Percentiles rank a stretch among this genome's conserved stretches.
These are phyloP conservation scores for Kluyveromyces aestuarii DNA, from an alignment of 805 yeast genomes.

Conservation along the genomic window DNA sequence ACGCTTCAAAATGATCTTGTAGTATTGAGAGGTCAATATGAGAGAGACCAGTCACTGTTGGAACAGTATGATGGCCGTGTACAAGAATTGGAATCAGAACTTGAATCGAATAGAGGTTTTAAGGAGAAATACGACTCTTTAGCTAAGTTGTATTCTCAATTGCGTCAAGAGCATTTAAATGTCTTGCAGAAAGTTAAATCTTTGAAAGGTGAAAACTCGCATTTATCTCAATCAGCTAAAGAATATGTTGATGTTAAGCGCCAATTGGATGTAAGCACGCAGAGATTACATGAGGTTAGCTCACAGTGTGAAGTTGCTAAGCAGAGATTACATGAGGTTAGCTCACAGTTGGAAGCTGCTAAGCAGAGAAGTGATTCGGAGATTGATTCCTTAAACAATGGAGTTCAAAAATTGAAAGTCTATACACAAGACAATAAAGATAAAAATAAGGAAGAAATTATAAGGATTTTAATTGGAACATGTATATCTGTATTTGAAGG, in stretches of 20 bases:
- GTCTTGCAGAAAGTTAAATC: slow-evolving; percentile 69
- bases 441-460: neutral
- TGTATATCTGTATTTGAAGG: no score
- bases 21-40: slow-evolving; percentile 69
- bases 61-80: slow-evolving; percentile 85
- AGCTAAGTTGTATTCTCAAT: slow-evolving; percentile 82
- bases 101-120: slow-evolving; percentile 71
- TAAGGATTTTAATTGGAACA: no score
- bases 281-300: neutral
- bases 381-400: slow-evolving; percentile 20
- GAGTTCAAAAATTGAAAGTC: no score
- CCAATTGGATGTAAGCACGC: neutral
- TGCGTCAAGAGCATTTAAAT: slow-evolving; percentile 85
- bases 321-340: slow-evolving; percentile 20
- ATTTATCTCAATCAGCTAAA: neutral
- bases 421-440: neutral
- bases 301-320: neutral
- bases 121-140: slow-evolving; percentile 78
- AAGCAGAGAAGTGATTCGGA: neutral
- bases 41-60: slow-evolving; percentile 72
- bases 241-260: neutral
- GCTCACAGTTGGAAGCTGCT: no score
- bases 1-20: slow-evolving; percentile 76
- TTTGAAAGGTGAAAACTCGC: slow-evolving; percentile 58
- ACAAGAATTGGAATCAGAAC: slow-evolving; percentile 68